Percentiles rank a stretch among this genome's conserved stretches.
These are phyloP conservation scores for Naganishia liquefaciens DNA, from an alignment of 1,284 basidiomycete species.

Conservation along the genomic window DNA sequence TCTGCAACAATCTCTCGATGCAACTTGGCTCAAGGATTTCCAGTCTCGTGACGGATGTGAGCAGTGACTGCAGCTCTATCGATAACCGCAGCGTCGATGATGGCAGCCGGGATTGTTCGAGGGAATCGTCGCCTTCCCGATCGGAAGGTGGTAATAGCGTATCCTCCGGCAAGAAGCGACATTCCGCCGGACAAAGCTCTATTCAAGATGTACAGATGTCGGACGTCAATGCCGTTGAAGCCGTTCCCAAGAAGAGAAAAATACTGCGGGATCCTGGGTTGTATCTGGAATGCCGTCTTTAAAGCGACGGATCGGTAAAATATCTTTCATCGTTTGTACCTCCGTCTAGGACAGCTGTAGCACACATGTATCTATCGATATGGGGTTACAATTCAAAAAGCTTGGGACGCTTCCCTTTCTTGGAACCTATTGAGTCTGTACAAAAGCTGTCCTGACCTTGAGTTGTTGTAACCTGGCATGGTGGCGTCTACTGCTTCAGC, in stretches of 20 bases:
- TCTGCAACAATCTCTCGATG: conserved; percentile 7
- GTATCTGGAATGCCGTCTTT: conserved; percentile 28
- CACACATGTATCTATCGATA: too few species aligned
- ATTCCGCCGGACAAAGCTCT: neutral
- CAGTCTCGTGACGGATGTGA: conserved; percentile 15
- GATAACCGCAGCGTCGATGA: conserved; percentile 17
- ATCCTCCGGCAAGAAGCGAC: conserved; percentile 14
- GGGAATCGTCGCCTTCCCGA: conserved; percentile 18
- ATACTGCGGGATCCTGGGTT: conserved; percentile 15
- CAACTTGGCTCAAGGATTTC: conserved; percentile 16
- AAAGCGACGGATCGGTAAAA: neutral
- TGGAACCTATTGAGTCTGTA: too few species aligned
- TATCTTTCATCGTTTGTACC: conserved; percentile 1
- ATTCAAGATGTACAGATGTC: conserved; percentile 19
- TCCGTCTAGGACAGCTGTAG: conserved; percentile 14
- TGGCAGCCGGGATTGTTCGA: conserved; percentile 10
- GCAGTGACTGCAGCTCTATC: conserved; percentile 21
- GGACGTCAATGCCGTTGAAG: conserved; percentile 13
- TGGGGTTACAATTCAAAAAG: too few species aligned
- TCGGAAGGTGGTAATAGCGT: conserved; percentile 21
- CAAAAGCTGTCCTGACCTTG: too few species aligned
- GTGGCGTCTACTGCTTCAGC: too few species aligned
- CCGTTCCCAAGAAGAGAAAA: conserved; percentile 22
- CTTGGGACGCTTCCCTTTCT: too few species aligned
- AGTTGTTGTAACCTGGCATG: too few species aligned